Conservation (phyloP, 2,329 filamentous ascomycete species). For the Metarhizium anisopliae region DNA sequence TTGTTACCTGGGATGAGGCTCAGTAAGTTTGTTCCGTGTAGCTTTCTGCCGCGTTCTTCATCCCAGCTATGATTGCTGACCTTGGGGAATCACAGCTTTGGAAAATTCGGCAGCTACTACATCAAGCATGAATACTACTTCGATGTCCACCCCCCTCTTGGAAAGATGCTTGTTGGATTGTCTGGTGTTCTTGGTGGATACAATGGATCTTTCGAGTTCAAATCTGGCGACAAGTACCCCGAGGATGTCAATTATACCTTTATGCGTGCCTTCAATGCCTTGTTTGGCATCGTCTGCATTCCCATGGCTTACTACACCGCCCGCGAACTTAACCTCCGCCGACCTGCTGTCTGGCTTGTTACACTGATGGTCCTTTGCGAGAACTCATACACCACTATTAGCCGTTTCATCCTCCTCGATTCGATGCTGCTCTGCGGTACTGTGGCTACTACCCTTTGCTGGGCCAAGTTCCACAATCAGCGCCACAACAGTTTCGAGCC, state of each 20-base stretch:
- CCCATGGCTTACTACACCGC: constrained; percentile 94
- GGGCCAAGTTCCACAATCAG: constrained; percentile 90
- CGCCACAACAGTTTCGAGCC: constrained; percentile 77
- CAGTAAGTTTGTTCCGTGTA: constrained; percentile 36
- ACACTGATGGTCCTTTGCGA: constrained; percentile 97
- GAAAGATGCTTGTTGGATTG: constrained; percentile 96
- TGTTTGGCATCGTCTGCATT: constrained; percentile 87
- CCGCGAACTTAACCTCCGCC: constrained; percentile 77
- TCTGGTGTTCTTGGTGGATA: constrained; percentile 95
- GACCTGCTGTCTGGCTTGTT: constrained; percentile 86
- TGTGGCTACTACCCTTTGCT: constrained; percentile 95
- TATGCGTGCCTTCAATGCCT: constrained; percentile 95
- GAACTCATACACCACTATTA: constrained; percentile 99
- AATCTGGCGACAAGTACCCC: constrained; percentile 93
- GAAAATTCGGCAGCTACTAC: constrained; percentile 98
- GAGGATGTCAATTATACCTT: constrained; percentile 93
- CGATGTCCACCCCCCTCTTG: constrained; percentile 79
- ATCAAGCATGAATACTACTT: constrained; percentile 99
- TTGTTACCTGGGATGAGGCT: constrained; percentile 60
- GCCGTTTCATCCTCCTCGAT: constrained; percentile 93
- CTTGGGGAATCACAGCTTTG: constrained; percentile 50
- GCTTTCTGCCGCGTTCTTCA: background rate
- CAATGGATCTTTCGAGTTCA: constrained; percentile 99
- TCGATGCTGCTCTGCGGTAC: constrained; percentile 99
- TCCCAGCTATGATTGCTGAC: background rate